phyloP scores from a whole-genome alignment of 306 rosid genomes.

The Cyclanthera cordifolia region DNA sequence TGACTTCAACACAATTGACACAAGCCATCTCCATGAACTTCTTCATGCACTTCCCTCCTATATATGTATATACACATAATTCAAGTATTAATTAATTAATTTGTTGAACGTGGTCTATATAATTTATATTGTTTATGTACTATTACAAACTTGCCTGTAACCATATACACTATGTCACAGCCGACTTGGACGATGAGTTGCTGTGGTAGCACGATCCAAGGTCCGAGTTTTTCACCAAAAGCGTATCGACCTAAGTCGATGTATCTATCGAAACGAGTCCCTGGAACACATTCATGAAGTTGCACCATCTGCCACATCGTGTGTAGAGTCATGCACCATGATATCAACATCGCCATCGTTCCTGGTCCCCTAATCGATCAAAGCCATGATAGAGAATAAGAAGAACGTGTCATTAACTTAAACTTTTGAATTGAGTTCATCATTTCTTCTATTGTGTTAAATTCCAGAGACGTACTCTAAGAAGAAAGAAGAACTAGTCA shows the following conservation, averaged over 20 bases:
- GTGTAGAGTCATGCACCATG: slow-evolving; percentile 79
- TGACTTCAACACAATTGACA: slow-evolving; percentile 52
- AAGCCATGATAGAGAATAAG: too few relatives aligned
- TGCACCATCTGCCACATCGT: slow-evolving; percentile 96
- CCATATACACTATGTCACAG: slow-evolving; percentile 86
- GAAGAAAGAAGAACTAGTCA: too few relatives aligned
- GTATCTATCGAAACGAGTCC: slow-evolving; percentile 70
- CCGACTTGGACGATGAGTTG: slow-evolving; percentile 87
- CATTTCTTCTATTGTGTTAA: too few relatives aligned
- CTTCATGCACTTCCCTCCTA: slow-evolving; percentile 79
- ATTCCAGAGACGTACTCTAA: too few relatives aligned
- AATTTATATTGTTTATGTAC: too few relatives aligned
- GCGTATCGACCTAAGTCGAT: slow-evolving; percentile 83
- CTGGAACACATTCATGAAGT: slow-evolving; percentile 86
- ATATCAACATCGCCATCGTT: slow-evolving; percentile 38
- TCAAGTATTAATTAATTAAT: background rate
- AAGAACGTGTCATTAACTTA: background rate
- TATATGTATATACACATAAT: too few relatives aligned
- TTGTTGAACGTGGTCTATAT: too few relatives aligned
- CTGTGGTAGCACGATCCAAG: slow-evolving; percentile 85
- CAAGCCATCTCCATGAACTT: slow-evolving; percentile 87
- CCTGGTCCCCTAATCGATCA: slow-evolving; percentile 76
- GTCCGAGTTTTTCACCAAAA: slow-evolving; percentile 72
- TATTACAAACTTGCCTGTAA: slow-evolving; percentile 45
- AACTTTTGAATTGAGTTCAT: too few relatives aligned